A percentile compares a stretch with the other conserved stretches of the same genome.
Evolutionary conservation across 2,329 filamentous ascomycete species (phyloP).

Genomic region (Cercospora citrullina): DNA sequence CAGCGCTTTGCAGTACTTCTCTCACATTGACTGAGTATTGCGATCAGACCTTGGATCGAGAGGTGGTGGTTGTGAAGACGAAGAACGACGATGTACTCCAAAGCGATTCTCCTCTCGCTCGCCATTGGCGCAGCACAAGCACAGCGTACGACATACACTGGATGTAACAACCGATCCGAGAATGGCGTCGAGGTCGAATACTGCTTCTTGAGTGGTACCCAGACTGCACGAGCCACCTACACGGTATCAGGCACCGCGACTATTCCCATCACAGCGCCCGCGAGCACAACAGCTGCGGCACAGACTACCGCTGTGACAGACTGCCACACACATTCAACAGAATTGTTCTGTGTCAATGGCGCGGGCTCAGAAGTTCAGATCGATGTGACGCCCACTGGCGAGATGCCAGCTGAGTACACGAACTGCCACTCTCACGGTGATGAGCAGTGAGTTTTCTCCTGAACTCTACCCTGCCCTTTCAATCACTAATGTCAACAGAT

Average conservation of each 20-base stretch:
- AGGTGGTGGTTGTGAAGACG: constrained; percentile 4
- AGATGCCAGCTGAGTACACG: constrained; percentile 50
- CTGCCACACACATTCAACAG: constrained; percentile 16
- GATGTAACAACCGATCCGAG: constrained; percentile 24
- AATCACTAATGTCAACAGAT: constrained; percentile 9
- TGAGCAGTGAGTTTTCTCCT: constrained; percentile 51
- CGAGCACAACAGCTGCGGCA: constrained; percentile 15
- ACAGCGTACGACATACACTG: constrained; percentile 26
- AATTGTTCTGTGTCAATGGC: constrained; percentile 44
- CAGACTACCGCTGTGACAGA: constrained; percentile 22
- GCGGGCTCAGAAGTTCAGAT: constrained; percentile 50
- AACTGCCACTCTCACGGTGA: constrained; percentile 63
- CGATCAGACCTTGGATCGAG: neutral
- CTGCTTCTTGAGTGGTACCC: constrained; percentile 23
- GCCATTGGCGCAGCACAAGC: constrained; percentile 14
- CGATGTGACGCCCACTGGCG: constrained; percentile 57
- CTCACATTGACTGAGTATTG: neutral
- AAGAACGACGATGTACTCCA: constrained; percentile 18
- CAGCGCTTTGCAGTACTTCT: neutral
- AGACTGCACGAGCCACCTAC: constrained; percentile 24
- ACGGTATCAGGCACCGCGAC: constrained; percentile 15
- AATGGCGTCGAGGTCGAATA: constrained; percentile 18
- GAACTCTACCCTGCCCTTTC: neutral
- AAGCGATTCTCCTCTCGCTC: constrained; percentile 6
- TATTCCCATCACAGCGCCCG: constrained; percentile 10